These are phyloP conservation scores for Psidium guajava DNA, from an alignment of 345 rosid genomes.

Conservation along the genomic window DNA sequence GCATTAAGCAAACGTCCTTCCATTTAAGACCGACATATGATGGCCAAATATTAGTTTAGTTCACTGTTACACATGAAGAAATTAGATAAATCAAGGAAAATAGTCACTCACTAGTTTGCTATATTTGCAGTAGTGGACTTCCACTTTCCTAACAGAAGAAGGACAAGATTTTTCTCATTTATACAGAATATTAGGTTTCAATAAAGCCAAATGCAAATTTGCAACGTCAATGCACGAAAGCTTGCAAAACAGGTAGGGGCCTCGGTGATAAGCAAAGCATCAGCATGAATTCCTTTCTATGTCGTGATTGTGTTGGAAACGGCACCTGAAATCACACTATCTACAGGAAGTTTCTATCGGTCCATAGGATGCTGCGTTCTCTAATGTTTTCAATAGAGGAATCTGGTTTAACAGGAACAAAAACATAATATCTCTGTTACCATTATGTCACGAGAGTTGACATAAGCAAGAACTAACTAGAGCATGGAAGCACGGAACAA, in stretches of 20 bases:
- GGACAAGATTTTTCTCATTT: not conserved
- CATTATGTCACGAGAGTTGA: not conserved
- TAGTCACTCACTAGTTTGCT: not conserved
- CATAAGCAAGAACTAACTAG: not conserved
- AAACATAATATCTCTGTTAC: not conserved
- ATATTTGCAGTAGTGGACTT: not conserved
- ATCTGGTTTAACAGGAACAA: not conserved
- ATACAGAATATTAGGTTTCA: not conserved
- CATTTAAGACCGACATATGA: not conserved
- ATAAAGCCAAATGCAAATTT: not conserved
- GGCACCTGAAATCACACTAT: not conserved
- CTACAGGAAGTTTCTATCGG: not conserved
- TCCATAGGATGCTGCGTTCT: not conserved
- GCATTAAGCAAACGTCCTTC: not conserved
- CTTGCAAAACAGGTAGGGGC: not conserved
- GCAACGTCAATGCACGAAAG: not conserved
- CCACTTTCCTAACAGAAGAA: not conserved
- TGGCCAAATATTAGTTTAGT: not conserved
- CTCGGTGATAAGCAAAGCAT: not conserved
- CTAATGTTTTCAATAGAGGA: not conserved
- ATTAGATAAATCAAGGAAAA: not conserved
- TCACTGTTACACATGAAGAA: not conserved
- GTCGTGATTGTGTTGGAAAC: not conserved
- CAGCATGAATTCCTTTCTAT: not conserved
- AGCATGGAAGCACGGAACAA: not conserved